phyloP scores from a whole-genome alignment of 352 stramenopile species.

The Phytopythium chamaehyphon region DNA sequence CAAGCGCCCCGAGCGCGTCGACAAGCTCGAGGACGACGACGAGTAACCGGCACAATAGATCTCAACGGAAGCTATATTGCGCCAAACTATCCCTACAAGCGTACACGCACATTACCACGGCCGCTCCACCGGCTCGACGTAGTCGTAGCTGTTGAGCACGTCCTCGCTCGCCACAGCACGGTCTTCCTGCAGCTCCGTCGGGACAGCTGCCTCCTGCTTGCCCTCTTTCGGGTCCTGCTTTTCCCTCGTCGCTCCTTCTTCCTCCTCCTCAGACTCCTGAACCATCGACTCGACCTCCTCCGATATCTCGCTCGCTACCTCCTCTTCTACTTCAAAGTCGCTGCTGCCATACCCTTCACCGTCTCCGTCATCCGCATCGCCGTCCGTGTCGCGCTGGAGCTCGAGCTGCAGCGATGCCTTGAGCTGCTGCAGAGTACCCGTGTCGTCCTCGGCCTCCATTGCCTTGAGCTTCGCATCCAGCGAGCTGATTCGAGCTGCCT shows the following conservation, averaged over 20 bases:
- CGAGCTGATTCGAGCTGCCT: constrained; percentile 51
- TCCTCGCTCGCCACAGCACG: constrained; percentile 49
- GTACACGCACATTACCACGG: constrained; percentile 23
- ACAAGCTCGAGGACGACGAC: constrained; percentile 14
- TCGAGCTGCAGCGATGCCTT: constrained; percentile 67
- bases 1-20: constrained; percentile 11
- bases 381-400: constrained; percentile 25
- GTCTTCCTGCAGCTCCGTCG: constrained; percentile 32
- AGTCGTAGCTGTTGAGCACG: constrained; percentile 80
- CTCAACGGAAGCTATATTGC: neutral
- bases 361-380: constrained; percentile 27
- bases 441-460: constrained; percentile 84
- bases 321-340: constrained; percentile 83
- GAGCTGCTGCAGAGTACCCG: constrained; percentile 69
- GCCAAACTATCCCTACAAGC: neutral
- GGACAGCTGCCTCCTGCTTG: constrained; percentile 5
- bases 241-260: constrained; percentile 10
- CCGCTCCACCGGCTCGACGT: constrained; percentile 70
- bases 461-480: constrained; percentile 77
- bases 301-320: constrained; percentile 60
- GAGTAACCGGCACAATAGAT: constrained; percentile 10
- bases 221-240: neutral
- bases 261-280: constrained; percentile 45
- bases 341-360: constrained; percentile 72
- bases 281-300: constrained; percentile 58